Percentiles rank a stretch among this genome's conserved stretches.
Evolutionary conservation across 2,329 filamentous ascomycete species (phyloP).

Genomic region (Verticillium tricorpus): DNA sequence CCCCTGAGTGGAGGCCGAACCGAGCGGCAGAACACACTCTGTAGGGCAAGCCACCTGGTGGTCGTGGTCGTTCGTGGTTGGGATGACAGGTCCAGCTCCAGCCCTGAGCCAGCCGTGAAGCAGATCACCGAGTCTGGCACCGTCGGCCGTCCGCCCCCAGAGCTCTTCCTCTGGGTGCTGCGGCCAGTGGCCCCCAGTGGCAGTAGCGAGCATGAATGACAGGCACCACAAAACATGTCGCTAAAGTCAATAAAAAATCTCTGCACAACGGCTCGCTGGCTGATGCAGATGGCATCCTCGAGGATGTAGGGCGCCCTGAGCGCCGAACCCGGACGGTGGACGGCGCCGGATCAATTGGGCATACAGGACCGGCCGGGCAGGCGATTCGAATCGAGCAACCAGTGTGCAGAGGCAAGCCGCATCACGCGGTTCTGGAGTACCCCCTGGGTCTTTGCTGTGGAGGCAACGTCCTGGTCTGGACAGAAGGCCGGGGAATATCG

Average conservation of each 20-base stretch:
- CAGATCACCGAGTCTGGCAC: background rate
- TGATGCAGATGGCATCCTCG: background rate
- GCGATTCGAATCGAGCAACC: background rate
- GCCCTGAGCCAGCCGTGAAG: background rate
- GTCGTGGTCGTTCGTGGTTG: background rate
- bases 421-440: background rate
- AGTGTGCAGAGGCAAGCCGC: background rate
- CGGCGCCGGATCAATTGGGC: background rate
- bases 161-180: background rate
- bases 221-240: background rate
- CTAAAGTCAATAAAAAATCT: background rate
- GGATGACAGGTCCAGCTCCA: background rate
- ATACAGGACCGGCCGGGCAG: background rate
- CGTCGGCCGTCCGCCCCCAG: background rate
- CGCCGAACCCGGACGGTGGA: background rate
- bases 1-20: background rate
- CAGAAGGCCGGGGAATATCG: background rate
- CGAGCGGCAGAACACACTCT: background rate
- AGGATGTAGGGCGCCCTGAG: background rate
- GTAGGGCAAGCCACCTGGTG: background rate
- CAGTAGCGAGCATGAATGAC: background rate
- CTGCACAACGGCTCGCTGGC: background rate
- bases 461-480: constrained; percentile 1
- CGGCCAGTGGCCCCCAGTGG: background rate
- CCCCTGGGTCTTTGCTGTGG: background rate